Base-by-base conservation (phyloP, 176 grass and related monocot genomes). In the bread wheat (Triticum aestivum) region DNA sequence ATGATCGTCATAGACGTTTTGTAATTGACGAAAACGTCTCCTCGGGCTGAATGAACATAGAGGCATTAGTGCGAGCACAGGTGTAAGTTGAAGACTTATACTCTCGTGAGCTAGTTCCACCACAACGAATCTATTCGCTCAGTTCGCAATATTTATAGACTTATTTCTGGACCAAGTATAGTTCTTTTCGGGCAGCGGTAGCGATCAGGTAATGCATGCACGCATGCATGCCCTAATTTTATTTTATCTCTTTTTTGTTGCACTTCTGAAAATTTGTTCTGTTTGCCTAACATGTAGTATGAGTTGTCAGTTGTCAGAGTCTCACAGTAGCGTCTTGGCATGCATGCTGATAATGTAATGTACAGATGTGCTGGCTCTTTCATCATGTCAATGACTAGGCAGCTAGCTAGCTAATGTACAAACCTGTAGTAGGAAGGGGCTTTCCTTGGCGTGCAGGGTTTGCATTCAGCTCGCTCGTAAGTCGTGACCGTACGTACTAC, bases 391-490 rank as follows among this genome's bases (percentile, higher is more conserved):
- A 83, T 82, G 63, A 72, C 78, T 52, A 87, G 82, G 9, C 44
- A 56, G 75, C 85, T 91, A 87, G 75, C 85, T 91, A 87, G 80
- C 68, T 69, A 81, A 62, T 56, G 73, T 87, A 59, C 78, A 83
- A 87, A 82, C n/a, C 80, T 81, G 77, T 73, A 80, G 83, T 37
- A 64, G 84, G n/a, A 44, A 49, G 49, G 34, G 81, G 18, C 84
- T 93, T 95, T 93, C 88, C 87, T 90, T 95, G 32, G 89, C 96
- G 89, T 98, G 89, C 85, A 86, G 93, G 86, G 70, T 91, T 98
- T 88, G 86, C 82, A 69, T 75, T 75, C 73, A 52, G 27, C 72
- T 38, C 33, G 27, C 9, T 5, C 72, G 11, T 13, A 29, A 26
- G 15, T 18, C 15, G 51, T 54, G 51, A 18, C 27, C 73, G 73